Conservation (phyloP, 2,329 filamentous ascomycete species). For the Dactylellina cionopaga region DNA sequence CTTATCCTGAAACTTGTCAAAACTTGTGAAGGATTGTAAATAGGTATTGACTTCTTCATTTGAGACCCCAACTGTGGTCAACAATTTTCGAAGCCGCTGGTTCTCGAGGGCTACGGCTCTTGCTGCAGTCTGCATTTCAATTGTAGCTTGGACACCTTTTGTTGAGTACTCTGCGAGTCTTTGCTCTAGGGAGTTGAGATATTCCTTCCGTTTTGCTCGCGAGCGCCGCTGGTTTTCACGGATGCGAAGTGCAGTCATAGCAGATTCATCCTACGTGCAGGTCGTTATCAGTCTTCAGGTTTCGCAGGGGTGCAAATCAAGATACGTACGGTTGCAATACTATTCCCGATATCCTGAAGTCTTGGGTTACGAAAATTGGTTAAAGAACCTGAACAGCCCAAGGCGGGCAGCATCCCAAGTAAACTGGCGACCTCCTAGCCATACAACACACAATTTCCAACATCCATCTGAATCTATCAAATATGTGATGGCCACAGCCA, state of each 20-base stretch:
- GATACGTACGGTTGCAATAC: no score
- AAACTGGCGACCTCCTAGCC: not conserved
- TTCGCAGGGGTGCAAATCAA: no score
- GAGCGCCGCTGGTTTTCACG: conserved; percentile 67
- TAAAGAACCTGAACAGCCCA: no score
- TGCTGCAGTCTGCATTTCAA: conserved; percentile 68
- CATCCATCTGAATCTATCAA: no score
- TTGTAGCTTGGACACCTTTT: conserved; percentile 65
- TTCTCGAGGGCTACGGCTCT: conserved; percentile 66
- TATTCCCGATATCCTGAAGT: no score
- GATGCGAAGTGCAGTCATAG: conserved; percentile 18
- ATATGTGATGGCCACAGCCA: no score
- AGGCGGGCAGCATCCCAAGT: not conserved
- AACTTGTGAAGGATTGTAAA: conserved; percentile 9
- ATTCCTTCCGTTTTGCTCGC: conserved; percentile 66
- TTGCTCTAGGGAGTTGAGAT: conserved; percentile 64
- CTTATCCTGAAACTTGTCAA: not conserved
- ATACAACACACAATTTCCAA: not conserved
- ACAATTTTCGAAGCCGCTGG: conserved; percentile 62
- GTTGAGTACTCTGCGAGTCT: conserved; percentile 65
- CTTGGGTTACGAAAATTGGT: no score
- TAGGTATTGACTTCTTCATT: conserved; percentile 12
- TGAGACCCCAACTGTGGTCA: conserved; percentile 61
- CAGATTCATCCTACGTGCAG: conserved; percentile 15
- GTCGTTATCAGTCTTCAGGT: not conserved